A percentile compares a stretch with the other conserved stretches of the same genome.
phyloP scores from a whole-genome alignment of 257 asterid species.

The Pogostemon cablin region DNA sequence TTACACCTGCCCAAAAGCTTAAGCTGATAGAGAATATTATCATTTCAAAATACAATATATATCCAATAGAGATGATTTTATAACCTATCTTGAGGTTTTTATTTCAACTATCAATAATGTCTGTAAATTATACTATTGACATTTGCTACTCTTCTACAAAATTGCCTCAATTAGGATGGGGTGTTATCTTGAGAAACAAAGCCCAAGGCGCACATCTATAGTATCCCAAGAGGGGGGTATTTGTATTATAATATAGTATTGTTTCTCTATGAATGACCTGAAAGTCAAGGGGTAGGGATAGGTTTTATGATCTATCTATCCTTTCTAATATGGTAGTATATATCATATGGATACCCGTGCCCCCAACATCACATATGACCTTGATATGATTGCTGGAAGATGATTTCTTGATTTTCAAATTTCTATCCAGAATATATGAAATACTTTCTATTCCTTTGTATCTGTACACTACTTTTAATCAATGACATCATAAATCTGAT shows the following conservation, averaged over 20 bases:
- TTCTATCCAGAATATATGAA: neutral
- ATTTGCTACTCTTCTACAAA: neutral
- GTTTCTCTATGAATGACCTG: neutral
- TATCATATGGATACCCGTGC: too few species aligned
- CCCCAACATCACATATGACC: too few species aligned
- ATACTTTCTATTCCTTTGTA: neutral
- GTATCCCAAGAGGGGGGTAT: neutral
- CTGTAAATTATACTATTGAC: neutral
- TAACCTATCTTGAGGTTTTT: too few species aligned
- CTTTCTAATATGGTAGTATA: neutral
- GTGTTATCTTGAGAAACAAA: neutral
- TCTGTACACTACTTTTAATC: too few species aligned
- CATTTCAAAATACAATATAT: too few species aligned
- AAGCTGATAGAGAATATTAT: too few species aligned
- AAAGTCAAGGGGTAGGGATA: neutral
- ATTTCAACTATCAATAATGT: too few species aligned
- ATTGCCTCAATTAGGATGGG: neutral
- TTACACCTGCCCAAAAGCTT: too few species aligned
- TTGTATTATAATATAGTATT: neutral
- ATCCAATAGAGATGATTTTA: too few species aligned
- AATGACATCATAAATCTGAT: too few species aligned
- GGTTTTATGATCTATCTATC: neutral
- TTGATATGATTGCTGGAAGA: neutral
- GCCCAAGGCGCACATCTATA: neutral
- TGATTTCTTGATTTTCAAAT: constrained; percentile 1